A percentile compares a stretch with the other conserved stretches of the same genome.
Evolutionary conservation across 176 grass and related monocot genomes (phyloP).

Genomic region (Triticum urartu): DNA sequence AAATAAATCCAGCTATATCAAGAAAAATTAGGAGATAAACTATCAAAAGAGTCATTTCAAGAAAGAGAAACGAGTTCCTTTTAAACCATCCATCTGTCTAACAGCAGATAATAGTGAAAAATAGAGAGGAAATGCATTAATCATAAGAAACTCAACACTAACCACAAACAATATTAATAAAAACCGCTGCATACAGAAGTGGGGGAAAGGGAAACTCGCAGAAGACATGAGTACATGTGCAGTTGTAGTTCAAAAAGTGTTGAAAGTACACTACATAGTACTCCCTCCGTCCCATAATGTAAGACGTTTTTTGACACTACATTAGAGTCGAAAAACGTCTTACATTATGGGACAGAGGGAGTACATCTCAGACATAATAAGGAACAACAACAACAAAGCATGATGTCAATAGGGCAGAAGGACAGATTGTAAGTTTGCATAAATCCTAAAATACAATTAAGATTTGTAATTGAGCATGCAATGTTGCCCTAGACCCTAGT

Average conservation of each 20-base stretch:
- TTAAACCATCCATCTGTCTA: background rate
- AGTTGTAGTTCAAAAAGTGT: background rate
- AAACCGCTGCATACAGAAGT: background rate
- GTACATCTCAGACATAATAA: background rate
- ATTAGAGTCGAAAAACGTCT: no score
- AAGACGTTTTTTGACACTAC: no score
- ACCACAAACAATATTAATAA: background rate
- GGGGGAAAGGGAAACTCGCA: background rate
- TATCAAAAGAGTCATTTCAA: background rate
- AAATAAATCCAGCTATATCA: background rate
- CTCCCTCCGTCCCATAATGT: no score
- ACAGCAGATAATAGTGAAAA: background rate
- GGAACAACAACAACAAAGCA: background rate
- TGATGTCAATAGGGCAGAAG: background rate
- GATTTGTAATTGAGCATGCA: background rate
- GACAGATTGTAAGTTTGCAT: background rate
- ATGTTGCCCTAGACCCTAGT: background rate
- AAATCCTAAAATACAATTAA: background rate
- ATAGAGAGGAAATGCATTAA: background rate
- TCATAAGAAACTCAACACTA: background rate
- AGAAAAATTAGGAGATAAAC: background rate
- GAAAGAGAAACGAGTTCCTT: background rate
- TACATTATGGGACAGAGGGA: no score
- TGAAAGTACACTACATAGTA: background rate
- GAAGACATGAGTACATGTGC: background rate